These are phyloP conservation scores for Cystobasidiaceae sp. DNA, from an alignment of 1,284 basidiomycete species.

Conservation along the genomic window DNA sequence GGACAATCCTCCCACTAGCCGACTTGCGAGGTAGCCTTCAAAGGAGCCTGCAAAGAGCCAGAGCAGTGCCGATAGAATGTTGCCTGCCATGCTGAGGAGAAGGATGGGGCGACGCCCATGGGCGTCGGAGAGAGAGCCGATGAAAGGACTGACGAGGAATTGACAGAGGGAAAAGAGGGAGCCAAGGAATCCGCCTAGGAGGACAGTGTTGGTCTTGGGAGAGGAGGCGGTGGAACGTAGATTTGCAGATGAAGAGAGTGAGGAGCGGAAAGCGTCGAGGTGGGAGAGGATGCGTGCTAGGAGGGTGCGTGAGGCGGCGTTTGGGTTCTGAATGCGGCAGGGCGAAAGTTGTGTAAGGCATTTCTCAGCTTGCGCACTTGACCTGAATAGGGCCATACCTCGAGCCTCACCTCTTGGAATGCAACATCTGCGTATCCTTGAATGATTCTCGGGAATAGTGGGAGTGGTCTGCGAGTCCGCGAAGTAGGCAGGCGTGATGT, in stretches of 20 bases:
- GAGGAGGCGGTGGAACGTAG: neutral
- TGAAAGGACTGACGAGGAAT: conserved; percentile 74
- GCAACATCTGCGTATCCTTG: conserved; percentile 32
- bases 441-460: conserved; percentile 38
- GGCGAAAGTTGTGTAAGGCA: neutral
- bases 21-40: conserved; percentile 57
- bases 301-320: neutral
- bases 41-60: conserved; percentile 86
- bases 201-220: conserved; percentile 34
- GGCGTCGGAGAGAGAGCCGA: conserved; percentile 64
- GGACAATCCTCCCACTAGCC: conserved; percentile 52
- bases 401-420: too few species aligned
- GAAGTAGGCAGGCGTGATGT: neutral
- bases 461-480: conserved; percentile 20
- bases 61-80: conserved; percentile 74
- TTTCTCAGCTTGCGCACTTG: too few species aligned
- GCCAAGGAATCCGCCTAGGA: conserved; percentile 41
- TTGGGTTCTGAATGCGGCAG: neutral
- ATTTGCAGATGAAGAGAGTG: neutral
- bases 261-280: neutral
- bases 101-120: conserved; percentile 77
- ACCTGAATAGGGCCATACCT: too few species aligned
- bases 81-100: conserved; percentile 81
- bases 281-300: neutral
- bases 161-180: conserved; percentile 57